Conservation (phyloP, 83 land plant genomes). For the Picea mariana region DNA sequence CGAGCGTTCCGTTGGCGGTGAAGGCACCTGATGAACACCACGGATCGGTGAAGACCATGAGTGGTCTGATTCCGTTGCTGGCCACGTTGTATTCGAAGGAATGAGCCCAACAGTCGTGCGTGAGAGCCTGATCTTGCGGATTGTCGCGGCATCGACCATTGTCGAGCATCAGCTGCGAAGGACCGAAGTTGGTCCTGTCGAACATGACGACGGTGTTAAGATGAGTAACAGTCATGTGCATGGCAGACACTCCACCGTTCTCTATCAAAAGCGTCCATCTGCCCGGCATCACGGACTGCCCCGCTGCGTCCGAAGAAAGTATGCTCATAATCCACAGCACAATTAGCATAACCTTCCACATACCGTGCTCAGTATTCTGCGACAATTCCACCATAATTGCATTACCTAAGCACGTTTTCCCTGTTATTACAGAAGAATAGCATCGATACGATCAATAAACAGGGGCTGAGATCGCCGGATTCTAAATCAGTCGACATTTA, state of each 20-base stretch:
- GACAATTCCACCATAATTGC: too few species aligned
- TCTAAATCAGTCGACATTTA: too few species aligned
- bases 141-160: constrained; percentile 28
- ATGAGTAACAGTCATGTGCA: constrained; percentile 27
- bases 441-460: too few species aligned
- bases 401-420: too few species aligned
- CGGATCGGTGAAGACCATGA: constrained; percentile 46
- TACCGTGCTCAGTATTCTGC: too few species aligned
- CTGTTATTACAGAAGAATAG: too few species aligned
- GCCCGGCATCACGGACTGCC: constrained; percentile 5
- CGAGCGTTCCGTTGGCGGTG: constrained; percentile 34
- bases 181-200: constrained; percentile 32
- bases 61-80: constrained; percentile 45
- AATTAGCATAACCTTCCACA: too few species aligned
- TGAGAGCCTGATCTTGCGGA: constrained; percentile 20
- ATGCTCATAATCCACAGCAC: background rate
- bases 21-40: constrained; percentile 81
- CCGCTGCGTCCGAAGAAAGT: background rate
- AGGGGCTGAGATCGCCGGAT: too few species aligned
- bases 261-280: constrained; percentile 25
- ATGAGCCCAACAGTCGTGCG: constrained; percentile 60
- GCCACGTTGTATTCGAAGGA: constrained; percentile 55
- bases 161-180: constrained; percentile 33
- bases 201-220: constrained; percentile 28
- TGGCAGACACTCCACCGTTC: constrained; percentile 29